Conservation (phyloP, 768 basidiomycete species). For the Mycena haematopus region DNA sequence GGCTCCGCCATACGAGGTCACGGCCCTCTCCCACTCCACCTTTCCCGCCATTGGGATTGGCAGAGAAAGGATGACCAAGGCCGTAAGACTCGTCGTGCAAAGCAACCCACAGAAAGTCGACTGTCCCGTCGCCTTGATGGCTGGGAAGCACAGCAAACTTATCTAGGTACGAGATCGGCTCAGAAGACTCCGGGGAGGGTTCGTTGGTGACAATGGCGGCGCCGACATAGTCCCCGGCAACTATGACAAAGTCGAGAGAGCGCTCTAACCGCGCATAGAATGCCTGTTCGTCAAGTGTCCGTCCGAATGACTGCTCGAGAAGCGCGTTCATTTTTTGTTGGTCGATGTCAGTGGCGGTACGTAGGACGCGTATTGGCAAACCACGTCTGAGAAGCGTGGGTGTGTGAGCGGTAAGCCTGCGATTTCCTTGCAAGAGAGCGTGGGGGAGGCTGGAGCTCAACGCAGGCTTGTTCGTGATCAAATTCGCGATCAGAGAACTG, state of each 20-base stretch:
- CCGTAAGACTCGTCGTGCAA: slow-evolving; percentile 98
- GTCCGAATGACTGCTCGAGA: slow-evolving; percentile 87
- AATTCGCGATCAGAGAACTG: slow-evolving; percentile 92
- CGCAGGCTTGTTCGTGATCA: slow-evolving; percentile 98
- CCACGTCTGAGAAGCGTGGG: slow-evolving; percentile 93
- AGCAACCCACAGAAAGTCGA: slow-evolving; percentile 99
- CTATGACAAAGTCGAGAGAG: slow-evolving; percentile 87
- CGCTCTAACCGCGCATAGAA: slow-evolving; percentile 83
- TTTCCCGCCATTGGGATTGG: slow-evolving; percentile 94
- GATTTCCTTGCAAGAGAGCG: slow-evolving; percentile 86
- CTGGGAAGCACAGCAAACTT: slow-evolving; percentile 97
- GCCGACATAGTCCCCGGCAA: slow-evolving; percentile 95
- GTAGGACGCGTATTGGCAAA: slow-evolving; percentile 83
- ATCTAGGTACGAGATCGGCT: slow-evolving; percentile 89
- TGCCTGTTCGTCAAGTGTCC: slow-evolving; percentile 68
- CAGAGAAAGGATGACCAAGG: slow-evolving; percentile 89
- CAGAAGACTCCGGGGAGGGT: slow-evolving; percentile 40
- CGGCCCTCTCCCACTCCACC: slow-evolving; percentile 88
- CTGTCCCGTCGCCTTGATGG: slow-evolving; percentile 97
- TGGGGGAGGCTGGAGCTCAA: slow-evolving; percentile 95
- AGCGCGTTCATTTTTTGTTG: slow-evolving; percentile 74
- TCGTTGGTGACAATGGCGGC: slow-evolving; percentile 91
- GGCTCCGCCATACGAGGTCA: slow-evolving; percentile 95
- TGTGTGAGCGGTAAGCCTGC: slow-evolving; percentile 86
- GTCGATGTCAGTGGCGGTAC: slow-evolving; percentile 74